Conservation (phyloP, 2,329 filamentous ascomycete species). For the Dryadomyces quercivorus region DNA sequence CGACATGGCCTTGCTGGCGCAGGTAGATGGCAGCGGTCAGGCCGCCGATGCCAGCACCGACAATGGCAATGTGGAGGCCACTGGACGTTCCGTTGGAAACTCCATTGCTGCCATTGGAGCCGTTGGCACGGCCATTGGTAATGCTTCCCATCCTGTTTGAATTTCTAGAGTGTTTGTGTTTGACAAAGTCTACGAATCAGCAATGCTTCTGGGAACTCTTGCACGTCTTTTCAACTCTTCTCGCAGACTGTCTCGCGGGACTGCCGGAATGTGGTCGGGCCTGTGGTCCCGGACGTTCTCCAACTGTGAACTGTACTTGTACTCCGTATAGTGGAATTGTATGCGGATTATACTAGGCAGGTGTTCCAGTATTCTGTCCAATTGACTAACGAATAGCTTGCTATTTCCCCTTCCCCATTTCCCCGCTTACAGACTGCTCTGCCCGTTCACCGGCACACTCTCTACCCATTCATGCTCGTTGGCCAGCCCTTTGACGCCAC, state of each 20-base stretch:
- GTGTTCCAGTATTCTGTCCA: no score
- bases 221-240: not conserved
- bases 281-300: not conserved
- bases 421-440: not conserved
- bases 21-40: conserved; percentile 39
- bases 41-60: conserved; percentile 34
- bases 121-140: not conserved
- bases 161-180: not conserved
- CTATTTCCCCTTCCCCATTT: not conserved
- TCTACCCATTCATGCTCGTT: conserved; percentile 7
- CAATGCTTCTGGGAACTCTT: not conserved
- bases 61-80: conserved; percentile 5
- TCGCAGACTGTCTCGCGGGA: no score
- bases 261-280: conserved; percentile 2
- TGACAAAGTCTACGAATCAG: not conserved
- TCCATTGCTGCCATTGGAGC: not conserved
- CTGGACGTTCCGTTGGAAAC: not conserved
- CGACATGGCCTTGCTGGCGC: conserved; percentile 36
- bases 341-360: no score
- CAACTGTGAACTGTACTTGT: no score
- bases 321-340: not conserved
- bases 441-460: not conserved
- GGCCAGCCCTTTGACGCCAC: conserved; percentile 2
- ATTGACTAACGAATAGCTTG: not conserved
- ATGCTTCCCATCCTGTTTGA: not conserved